A percentile compares a stretch with the other conserved stretches of the same genome.
These are phyloP conservation scores for Pythium vanterpoolii DNA, from an alignment of 352 stramenopile genomes.

Conservation along the genomic window DNA sequence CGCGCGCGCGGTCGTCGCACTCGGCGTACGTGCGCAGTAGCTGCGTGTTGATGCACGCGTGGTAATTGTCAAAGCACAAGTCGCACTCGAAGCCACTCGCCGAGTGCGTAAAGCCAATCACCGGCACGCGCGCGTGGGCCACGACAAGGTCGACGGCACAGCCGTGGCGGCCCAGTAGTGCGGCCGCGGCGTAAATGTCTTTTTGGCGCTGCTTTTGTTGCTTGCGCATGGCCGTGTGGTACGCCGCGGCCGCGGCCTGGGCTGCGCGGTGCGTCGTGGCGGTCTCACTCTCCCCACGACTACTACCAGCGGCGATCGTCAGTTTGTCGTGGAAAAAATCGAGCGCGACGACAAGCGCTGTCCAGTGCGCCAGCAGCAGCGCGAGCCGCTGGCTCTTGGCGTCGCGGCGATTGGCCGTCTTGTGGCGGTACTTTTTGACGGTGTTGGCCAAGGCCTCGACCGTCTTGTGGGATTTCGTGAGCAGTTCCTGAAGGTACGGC, in stretches of 20 bases:
- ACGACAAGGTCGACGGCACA: conserved; percentile 70
- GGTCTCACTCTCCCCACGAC: neutral
- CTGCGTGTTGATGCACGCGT: conserved; percentile 76
- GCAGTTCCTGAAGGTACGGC: conserved; percentile 38
- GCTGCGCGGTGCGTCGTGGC: neutral
- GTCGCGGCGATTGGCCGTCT: conserved; percentile 9
- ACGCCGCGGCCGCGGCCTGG: neutral
- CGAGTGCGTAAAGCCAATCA: conserved; percentile 72
- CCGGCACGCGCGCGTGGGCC: conserved; percentile 65
- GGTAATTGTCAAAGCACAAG: conserved; percentile 81
- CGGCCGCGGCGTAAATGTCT: conserved; percentile 17
- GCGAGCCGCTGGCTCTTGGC: conserved; percentile 7
- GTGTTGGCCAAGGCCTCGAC: conserved; percentile 47
- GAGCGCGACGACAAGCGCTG: conserved; percentile 18
- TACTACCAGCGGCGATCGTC: too few relatives aligned
- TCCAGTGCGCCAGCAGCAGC: conserved; percentile 12
- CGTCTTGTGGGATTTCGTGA: conserved; percentile 43
- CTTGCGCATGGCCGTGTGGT: conserved; percentile 24
- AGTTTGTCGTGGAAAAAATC: conserved; percentile 46
- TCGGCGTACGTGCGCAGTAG: conserved; percentile 75
- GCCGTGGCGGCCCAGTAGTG: conserved; percentile 38
- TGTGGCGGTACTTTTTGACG: conserved; percentile 28
- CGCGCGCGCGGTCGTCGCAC: conserved; percentile 72
- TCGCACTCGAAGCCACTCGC: conserved; percentile 67
- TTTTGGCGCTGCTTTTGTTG: conserved; percentile 23